Evolutionary conservation across 192 early-diverging fungal genomes (phyloP), one percentile per base, ranked within the genome.

Genomic region (Rhizophagus prolifer): DNA sequence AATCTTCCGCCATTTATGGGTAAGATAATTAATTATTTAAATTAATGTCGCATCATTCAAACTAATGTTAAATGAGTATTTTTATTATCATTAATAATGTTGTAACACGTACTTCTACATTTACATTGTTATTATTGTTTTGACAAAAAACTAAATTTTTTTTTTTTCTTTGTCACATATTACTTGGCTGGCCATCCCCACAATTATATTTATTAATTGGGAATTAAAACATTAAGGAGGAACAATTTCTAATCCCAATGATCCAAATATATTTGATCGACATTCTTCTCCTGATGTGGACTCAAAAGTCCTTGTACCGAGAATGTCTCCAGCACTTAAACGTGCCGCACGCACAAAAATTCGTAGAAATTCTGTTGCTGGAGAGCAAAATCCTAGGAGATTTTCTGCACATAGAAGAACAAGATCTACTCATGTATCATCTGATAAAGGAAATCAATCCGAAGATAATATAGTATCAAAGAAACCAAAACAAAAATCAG

Each of bases 341-440:
- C 75, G 84, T 58, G 79, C 81, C 0, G 87, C 87, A 13, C 80
- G 87, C 23, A 88, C 82, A 26, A 88, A 86, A 47, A 81, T 88
- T 62, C 85, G 86, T 41, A 72, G 87, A 47, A 88, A 88, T 66
- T 86, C 87, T 5, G 79, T 81, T 19, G 60, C 73, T 9, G 73
- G 73, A 26, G 73, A 75, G 25, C 73, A 75, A 23, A 41, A 61
- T 63, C 62, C 60, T 25, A 26, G 41, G 6, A 61, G 62, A 28
- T 61, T 64, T 46, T 64, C 73, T 13, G 34, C 59, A 23, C 73
- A 75, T 25, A 36, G 73, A 75, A 75, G 73, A 64, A 75, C 73
- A 75, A 75, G 63, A n/a, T 75, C 73, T 28, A 75, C 73, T 28
- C 73, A 75, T 31, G 9, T 19, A 9, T 21, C 31, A 36, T 47